A percentile compares a stretch with the other conserved stretches of the same genome.
Evolutionary conservation across 2,329 filamentous ascomycete species (phyloP).

Genomic region (Coniochaeta sp.): DNA sequence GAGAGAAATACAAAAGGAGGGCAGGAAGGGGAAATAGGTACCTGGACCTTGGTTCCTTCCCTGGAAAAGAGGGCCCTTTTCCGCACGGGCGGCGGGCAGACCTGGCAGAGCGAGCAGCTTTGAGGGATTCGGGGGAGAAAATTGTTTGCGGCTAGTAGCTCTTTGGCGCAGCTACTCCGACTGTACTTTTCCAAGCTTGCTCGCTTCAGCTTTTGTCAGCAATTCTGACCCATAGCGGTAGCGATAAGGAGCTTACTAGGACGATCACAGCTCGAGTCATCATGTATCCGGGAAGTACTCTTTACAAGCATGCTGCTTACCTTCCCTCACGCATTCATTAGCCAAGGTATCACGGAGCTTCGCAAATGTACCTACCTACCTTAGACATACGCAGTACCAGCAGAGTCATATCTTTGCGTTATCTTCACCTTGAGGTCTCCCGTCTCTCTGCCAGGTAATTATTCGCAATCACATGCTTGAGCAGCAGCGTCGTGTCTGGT

Average conservation of each 20-base stretch:
- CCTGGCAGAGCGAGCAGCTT: too few relatives aligned
- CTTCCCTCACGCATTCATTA: not conserved
- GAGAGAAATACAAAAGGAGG: slow-evolving; percentile 3
- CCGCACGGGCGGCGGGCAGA: not conserved
- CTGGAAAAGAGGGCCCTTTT: not conserved
- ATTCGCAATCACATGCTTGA: too few relatives aligned
- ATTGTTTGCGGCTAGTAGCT: not conserved
- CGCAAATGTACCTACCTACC: too few relatives aligned
- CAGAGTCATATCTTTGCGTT: too few relatives aligned
- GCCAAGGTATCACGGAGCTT: too few relatives aligned
- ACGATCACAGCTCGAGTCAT: not conserved
- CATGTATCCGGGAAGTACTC: not conserved
- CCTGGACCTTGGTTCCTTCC: not conserved
- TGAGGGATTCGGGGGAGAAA: not conserved
- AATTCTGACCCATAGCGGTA: not conserved
- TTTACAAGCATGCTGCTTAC: not conserved
- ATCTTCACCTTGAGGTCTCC: too few relatives aligned
- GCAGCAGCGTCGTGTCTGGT: too few relatives aligned
- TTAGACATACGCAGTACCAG: too few relatives aligned
- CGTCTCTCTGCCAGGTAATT: too few relatives aligned
- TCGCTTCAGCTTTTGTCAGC: not conserved
- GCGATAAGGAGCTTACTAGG: not conserved
- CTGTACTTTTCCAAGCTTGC: not conserved
- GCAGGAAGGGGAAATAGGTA: not conserved
- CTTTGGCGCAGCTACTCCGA: not conserved